Conservation (phyloP, 345 rosid genomes). For the Raphanus raphanistrum region DNA sequence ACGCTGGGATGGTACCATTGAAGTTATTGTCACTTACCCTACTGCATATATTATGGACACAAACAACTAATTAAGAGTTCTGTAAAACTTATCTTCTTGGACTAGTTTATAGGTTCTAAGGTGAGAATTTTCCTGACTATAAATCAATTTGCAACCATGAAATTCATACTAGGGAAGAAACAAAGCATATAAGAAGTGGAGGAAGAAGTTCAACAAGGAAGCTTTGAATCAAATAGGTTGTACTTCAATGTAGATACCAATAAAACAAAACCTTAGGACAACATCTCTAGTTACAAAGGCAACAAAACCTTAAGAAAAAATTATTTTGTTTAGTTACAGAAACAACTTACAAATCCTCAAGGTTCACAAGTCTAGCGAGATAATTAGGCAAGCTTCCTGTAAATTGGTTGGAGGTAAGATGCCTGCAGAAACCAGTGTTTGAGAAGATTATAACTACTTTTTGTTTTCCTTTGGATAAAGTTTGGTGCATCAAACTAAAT, state of each 20-base stretch:
- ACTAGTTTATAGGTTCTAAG: not conserved
- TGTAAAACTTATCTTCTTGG: not conserved
- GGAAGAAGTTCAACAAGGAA: not conserved
- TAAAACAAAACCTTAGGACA: not conserved
- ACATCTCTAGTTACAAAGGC: too few species aligned
- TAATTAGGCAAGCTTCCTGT: conserved; percentile 43
- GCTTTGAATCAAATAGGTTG: not conserved
- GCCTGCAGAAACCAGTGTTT: conserved; percentile 34
- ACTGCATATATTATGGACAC: conserved; percentile 40
- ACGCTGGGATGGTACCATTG: conserved; percentile 59
- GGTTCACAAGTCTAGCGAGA: conserved; percentile 38
- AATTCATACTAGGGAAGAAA: not conserved
- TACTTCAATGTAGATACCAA: not conserved
- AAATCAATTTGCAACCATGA: not conserved
- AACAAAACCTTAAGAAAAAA: not conserved
- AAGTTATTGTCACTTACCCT: conserved; percentile 70
- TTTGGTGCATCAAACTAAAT: not conserved
- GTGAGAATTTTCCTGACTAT: not conserved
- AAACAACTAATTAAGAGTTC: not conserved
- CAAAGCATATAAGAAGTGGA: not conserved
- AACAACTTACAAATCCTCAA: conserved; percentile 23
- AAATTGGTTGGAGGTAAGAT: conserved; percentile 44
- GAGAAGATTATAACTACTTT: not conserved
- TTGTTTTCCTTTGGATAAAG: not conserved
- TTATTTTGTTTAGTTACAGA: not conserved